Percentiles rank a stretch among this genome's conserved stretches.
phyloP scores from a whole-genome alignment of 495 filamentous ascomycete genomes.

The Penicillium angulare region DNA sequence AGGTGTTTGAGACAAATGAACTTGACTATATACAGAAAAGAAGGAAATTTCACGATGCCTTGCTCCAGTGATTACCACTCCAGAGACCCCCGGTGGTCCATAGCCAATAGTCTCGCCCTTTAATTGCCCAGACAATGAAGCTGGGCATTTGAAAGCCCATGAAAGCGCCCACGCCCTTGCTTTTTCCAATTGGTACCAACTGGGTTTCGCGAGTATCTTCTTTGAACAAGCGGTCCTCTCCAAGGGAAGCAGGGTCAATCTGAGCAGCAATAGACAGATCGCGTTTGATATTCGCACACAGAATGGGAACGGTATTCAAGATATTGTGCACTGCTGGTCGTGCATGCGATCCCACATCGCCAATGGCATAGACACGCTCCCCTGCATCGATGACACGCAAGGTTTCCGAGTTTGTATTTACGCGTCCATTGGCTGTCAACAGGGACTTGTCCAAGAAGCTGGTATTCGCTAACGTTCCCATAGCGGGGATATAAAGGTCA shows the following conservation, averaged over 20 bases:
- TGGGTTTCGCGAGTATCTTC: slow-evolving; percentile 48
- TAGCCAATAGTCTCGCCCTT: slow-evolving; percentile 61
- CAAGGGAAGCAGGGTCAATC: background rate
- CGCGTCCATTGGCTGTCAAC: slow-evolving; percentile 33
- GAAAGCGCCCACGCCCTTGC: slow-evolving; percentile 53
- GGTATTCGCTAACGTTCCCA: slow-evolving; percentile 45
- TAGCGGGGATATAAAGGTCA: slow-evolving; percentile 51
- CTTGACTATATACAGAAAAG: no score
- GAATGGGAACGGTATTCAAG: slow-evolving; percentile 34
- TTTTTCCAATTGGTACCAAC: slow-evolving; percentile 53
- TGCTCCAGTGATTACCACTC: slow-evolving; percentile 53
- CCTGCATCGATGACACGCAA: slow-evolving; percentile 49
- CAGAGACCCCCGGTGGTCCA: slow-evolving; percentile 46
- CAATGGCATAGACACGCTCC: slow-evolving; percentile 44
- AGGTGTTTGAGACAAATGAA: no score
- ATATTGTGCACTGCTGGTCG: slow-evolving; percentile 39
- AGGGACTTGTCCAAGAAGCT: slow-evolving; percentile 34
- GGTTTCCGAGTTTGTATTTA: slow-evolving; percentile 39
- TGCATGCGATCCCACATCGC: slow-evolving; percentile 36
- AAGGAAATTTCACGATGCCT: slow-evolving; percentile 35
- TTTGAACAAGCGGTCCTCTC: slow-evolving; percentile 21
- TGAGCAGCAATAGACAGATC: slow-evolving; percentile 25
- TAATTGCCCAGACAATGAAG: slow-evolving; percentile 56
- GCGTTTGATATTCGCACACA: slow-evolving; percentile 44
- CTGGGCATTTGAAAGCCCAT: slow-evolving; percentile 53